Evolutionary conservation across 208 protist genomes (phyloP).

Genomic region (Endotrypanum monterogeii): DNA sequence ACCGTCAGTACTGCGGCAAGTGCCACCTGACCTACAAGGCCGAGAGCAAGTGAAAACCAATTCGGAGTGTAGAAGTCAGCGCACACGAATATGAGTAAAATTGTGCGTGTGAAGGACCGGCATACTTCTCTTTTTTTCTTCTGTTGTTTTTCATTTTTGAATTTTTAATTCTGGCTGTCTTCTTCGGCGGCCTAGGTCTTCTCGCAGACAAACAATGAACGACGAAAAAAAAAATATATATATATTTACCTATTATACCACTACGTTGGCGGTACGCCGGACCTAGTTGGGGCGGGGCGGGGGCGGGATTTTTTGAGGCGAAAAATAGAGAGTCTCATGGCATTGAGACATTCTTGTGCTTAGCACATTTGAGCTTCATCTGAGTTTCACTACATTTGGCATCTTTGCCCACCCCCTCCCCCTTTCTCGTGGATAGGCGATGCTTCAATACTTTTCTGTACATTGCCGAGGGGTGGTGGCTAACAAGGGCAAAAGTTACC

Average conservation of each 20-base stretch:
- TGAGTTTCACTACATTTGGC: background rate
- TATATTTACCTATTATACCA: background rate
- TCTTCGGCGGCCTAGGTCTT: background rate
- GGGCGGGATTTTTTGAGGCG: no score
- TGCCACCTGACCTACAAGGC: conserved; percentile 96
- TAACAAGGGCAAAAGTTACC: background rate
- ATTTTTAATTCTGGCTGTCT: background rate
- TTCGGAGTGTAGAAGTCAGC: background rate
- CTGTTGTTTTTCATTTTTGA: background rate
- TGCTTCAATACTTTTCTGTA: background rate
- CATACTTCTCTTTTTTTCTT: background rate
- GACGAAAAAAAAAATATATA: background rate
- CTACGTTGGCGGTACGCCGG: background rate
- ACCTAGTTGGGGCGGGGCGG: background rate
- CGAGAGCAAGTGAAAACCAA: conserved; percentile 25
- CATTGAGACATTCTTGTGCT: no score
- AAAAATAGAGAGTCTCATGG: no score
- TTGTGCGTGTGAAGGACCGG: background rate
- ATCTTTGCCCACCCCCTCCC: background rate
- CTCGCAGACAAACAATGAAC: background rate
- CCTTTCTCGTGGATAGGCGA: background rate
- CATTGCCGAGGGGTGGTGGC: background rate
- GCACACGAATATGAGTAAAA: background rate
- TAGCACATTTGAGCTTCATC: background rate
- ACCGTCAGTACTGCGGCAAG: conserved; percentile 99